Conservation (phyloP, 805 yeast genomes). For the Suhomyces vadensis region DNA sequence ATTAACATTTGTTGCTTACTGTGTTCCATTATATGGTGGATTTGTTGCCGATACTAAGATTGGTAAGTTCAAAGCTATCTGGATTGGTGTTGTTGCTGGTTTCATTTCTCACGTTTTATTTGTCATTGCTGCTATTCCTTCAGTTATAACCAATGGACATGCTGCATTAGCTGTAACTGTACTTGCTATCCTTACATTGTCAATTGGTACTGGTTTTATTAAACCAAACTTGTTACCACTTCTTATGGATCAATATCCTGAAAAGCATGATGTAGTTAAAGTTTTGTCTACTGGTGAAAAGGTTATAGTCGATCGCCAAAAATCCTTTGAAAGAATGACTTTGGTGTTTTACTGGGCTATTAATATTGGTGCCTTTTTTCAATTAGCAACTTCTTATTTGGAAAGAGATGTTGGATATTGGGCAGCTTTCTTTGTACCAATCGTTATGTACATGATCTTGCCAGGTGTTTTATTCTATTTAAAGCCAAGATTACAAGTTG, state of each 20-base stretch:
- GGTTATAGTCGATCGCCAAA: conserved; percentile 55
- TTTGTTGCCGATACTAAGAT: conserved; percentile 49
- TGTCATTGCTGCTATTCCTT: conserved; percentile 50
- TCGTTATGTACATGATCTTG: conserved; percentile 29
- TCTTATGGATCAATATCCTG: conserved; percentile 52
- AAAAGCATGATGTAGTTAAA: conserved; percentile 58
- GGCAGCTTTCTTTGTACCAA: conserved; percentile 54
- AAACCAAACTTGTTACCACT: conserved; percentile 55
- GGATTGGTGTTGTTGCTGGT: conserved; percentile 51
- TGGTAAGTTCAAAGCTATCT: conserved; percentile 50
- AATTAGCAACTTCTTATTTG: conserved; percentile 51
- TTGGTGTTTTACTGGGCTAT: conserved; percentile 56
- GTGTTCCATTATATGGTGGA: conserved; percentile 54
- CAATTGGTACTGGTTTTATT: conserved; percentile 53
- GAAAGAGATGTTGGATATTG: conserved; percentile 56
- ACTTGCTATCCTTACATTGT: conserved; percentile 40
- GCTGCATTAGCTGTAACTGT: conserved; percentile 39
- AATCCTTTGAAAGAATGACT: conserved; percentile 42
- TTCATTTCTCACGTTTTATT: conserved; percentile 49
- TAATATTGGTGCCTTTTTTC: conserved; percentile 55
- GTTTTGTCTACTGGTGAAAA: conserved; percentile 61
- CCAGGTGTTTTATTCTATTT: conserved; percentile 31
- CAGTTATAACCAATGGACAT: conserved; percentile 34
- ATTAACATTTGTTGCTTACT: conserved; percentile 50
- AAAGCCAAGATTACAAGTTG: conserved; percentile 29